Base-by-base conservation (phyloP, 1,284 basidiomycete genomes). In the Veloboletus limbatus region DNA sequence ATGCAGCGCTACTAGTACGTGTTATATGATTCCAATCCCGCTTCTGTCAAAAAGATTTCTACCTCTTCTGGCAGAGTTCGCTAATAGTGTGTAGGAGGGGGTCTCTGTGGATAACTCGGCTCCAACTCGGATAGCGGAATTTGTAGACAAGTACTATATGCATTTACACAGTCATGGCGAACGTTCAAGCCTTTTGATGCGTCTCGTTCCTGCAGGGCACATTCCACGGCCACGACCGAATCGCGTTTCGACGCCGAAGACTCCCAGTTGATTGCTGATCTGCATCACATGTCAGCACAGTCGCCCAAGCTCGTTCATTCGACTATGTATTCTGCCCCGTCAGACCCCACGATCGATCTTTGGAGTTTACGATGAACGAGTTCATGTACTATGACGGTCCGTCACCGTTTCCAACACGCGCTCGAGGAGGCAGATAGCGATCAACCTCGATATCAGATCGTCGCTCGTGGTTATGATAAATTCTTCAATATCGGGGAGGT, bases 401-500 rank as follows among this genome's bases (percentile, higher is more conserved):
- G 0, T 90, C 88, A 9, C 91, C 91, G 0, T 96, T 97, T 62
- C 94, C 94, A 1, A 96, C 92, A 0, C 79, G 95, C 18, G 94
- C 92, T 0, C 73, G 94, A 16, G 7, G 58, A 54, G 1, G 52
- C 52, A 1, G 60, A 58, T 1, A 21, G 25, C 32, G 45, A 51
- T 7, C 58, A 53, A 31, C 58, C 55, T 33, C 61, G 67, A 28
- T 76, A 89, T 59, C 71, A 91, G 40, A 96, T 99, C 46, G 85
- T 96, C 1, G 88, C 81, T 0, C 73, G 97, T 39, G 96, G 96
- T 0, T 99, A 99, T 61, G 97, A 99, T 76, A 99, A 99, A 70
- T 99, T 99, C 70, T 99, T 99, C 76, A 99, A 97, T 65, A 90
- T 97, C 26, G 89, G 85, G 22, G 96, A 99, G 65, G 91, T 98